Evolutionary conservation across 2,329 filamentous ascomycete species (phyloP), one percentile per base, ranked within the genome.

Genomic region (Arthrobotrys iridis): DNA sequence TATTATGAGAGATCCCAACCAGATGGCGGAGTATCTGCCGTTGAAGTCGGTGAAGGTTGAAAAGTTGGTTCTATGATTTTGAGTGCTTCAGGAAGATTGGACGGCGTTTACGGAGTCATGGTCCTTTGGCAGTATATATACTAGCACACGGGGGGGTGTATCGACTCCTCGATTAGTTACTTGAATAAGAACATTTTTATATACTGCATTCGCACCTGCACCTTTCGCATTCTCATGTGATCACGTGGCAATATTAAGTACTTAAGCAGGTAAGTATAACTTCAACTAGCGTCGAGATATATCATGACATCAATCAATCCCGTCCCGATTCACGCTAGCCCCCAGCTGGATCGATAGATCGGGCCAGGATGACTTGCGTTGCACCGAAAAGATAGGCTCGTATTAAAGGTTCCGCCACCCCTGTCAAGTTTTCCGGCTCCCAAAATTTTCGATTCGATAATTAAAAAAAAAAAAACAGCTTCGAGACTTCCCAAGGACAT

Each of bases 1-100:
- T 41, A 87, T 90, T 22, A 85, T 97, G 83, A 86, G 93, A 79
- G 93, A 97, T 82, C 87, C 93, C 1, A 95, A 96, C 80, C 85
- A 88, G 64, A 84, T 97, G 43, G 88, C 88, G 11, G 87, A 89
- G 26, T 80, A 93, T 43, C 82, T 97, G 50, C 89, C 89, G 1
- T 83, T 92, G 3, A 87, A 93, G n/a, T 89, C 92, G 66, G 88
- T 88, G 65, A 86, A 81, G 26, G 83, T 89, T 73, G 92, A 96
- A 74, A 82, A 82, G 45, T 81, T 86, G n/a, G 71, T 78, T 20
- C 37, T 78, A 50, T 62, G 70, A 58, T 57, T 22, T 13, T 18
- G 28, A 24, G n/a, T 41, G 43, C 7, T 24, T 26, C 20, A 7
- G 37, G 8, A 15, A 41, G 18, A 20, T 22, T 20, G 20, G 24